Base-by-base conservation (phyloP, 257 asterid species). In the Linaria vulgaris region DNA sequence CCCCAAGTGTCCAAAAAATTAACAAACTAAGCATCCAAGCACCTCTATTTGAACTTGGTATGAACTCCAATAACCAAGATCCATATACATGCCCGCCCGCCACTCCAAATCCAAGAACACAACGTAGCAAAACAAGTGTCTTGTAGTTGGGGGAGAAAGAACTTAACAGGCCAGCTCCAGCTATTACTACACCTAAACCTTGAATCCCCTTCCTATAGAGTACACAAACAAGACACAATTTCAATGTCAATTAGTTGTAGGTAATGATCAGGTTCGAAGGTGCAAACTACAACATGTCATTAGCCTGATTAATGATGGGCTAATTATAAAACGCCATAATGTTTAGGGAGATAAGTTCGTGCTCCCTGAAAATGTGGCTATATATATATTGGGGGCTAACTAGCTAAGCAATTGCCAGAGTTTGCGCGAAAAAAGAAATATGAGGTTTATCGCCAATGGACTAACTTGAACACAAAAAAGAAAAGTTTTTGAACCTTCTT, bases 31-130 rank as follows among this genome's bases (percentile, higher is more conserved):
- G 61, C 68, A 49, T 44, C 86, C 86, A 80, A 55, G 81, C 73
- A 50, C 86, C 86, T 68, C 86, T 64, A 44, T 74, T 72, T 10
- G 66, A 57, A 22, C 72, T 48, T 9, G 86, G 81, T 31, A 74
- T 67, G 48, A 77, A 77, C 56, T 80, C 86, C 47, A 80, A 12
- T 46, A 74, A 80, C 83, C 86, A 80, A 49, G 77, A 61, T 44
- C 67, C 74, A 25, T 58, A 80, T 8, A 75, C 72, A 72, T 77
- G 80, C 27, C 79, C 77, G 22, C 86, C 83, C 27, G 79, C 83
- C 6, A 74, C 74, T 39, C 83, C 86, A 69, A 74, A 68, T 57
- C 86, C 86, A 66, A 77, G 61, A 50, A 80, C 20, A 55, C 79
- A 69, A 37, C 86, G 83, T n/a, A 63, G 67, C 1, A 64, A 52